phyloP scores from a whole-genome alignment of 257 asterid species.

The Solanum piurae region DNA sequence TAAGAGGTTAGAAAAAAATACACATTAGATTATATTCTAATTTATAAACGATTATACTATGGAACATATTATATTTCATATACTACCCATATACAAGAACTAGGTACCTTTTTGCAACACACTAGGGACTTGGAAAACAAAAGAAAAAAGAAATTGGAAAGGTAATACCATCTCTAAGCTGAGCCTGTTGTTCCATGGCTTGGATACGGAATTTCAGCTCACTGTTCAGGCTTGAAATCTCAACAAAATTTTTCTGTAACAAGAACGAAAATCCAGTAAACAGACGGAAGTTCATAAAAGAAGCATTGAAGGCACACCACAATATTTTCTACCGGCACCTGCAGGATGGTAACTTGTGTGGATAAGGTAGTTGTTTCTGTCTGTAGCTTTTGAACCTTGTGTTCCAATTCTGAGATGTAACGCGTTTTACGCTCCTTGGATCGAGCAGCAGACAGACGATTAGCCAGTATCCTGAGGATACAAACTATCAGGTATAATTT shows the following conservation, averaged over 20 bases:
- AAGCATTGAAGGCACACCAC: neutral
- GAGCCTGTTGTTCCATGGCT: slow-evolving; percentile 84
- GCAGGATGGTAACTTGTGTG: slow-evolving; percentile 55
- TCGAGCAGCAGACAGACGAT: slow-evolving; percentile 94
- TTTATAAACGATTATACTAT: neutral
- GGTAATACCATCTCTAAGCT: slow-evolving; percentile 68
- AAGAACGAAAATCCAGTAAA: neutral
- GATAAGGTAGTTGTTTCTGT: slow-evolving; percentile 68
- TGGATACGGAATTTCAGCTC: slow-evolving; percentile 82
- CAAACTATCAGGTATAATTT: neutral
- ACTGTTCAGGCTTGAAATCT: slow-evolving; percentile 53
- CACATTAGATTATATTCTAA: neutral
- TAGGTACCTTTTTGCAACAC: neutral
- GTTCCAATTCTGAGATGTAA: slow-evolving; percentile 89
- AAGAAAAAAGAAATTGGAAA: neutral
- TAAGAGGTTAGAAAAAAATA: neutral
- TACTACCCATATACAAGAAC: neutral
- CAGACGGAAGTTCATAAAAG: neutral
- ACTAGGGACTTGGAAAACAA: neutral
- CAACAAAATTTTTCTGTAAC: slow-evolving; percentile 55
- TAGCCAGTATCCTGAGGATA: slow-evolving; percentile 71
- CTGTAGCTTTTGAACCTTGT: slow-evolving; percentile 78
- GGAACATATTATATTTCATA: neutral
- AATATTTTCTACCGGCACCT: slow-evolving; percentile 31
- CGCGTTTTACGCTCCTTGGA: slow-evolving; percentile 89